Conservation (phyloP, 1,284 basidiomycete genomes). For the Leccinum griseonigrum region DNA sequence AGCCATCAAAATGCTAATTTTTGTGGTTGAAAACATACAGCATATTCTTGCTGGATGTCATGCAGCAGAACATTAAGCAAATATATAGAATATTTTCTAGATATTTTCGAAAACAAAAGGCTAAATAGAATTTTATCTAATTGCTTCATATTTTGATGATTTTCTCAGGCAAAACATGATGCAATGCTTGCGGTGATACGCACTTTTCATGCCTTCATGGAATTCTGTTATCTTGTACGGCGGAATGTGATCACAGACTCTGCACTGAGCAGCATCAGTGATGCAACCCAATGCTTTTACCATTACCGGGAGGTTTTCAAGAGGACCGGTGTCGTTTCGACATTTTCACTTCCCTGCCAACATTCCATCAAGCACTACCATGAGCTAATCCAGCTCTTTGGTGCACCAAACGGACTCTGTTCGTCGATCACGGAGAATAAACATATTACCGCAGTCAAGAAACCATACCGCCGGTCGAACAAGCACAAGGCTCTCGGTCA, state of each 20-base stretch:
- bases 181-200: not conserved
- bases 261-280: too few species aligned
- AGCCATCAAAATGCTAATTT: not conserved
- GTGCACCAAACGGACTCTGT: not conserved
- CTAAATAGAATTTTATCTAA: not conserved
- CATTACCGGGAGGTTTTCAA: too few species aligned
- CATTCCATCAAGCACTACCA: constrained; percentile 1
- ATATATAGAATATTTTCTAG: not conserved
- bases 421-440: not conserved
- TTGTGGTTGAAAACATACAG: not conserved
- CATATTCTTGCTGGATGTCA: not conserved
- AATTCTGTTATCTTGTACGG: constrained; percentile 6
- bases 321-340: not conserved
- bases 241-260: not conserved
- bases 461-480: not conserved
- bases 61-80: not conserved
- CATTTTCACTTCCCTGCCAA: not conserved
- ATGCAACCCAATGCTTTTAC: too few species aligned
- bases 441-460: too few species aligned
- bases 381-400: not conserved
- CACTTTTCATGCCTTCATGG: not conserved
- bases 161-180: not conserved
- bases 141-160: not conserved
- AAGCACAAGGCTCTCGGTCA: not conserved
- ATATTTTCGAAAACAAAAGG: not conserved